Evolutionary conservation across 1,284 basidiomycete genomes (phyloP).

Genomic region (Ustilago curta): DNA sequence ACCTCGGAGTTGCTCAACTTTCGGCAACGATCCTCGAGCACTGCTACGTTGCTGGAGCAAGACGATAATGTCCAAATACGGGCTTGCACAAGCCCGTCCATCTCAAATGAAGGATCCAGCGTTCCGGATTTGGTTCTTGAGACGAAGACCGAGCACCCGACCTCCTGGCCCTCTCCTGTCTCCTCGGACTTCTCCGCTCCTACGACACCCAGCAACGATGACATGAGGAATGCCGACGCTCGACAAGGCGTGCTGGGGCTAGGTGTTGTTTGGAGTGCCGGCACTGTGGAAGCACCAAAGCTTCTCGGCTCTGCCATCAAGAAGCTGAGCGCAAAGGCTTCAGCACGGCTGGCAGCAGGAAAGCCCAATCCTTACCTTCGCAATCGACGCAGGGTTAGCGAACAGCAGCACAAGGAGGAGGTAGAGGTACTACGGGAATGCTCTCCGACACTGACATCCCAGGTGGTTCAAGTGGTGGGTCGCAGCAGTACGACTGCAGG

Average conservation of each 20-base stretch:
- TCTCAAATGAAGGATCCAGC: no score
- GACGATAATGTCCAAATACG: no score
- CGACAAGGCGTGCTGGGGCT: not conserved
- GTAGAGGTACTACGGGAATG: not conserved
- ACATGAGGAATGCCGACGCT: not conserved
- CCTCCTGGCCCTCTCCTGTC: not conserved
- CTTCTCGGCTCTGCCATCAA: conserved; percentile 9
- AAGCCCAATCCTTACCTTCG: not conserved
- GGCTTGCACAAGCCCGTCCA: no score
- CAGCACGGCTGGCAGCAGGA: not conserved
- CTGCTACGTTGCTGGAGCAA: no score
- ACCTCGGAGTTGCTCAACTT: not conserved
- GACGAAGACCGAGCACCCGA: not conserved
- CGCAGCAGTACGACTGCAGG: not conserved
- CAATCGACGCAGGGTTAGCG: not conserved
- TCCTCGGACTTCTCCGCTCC: not conserved
- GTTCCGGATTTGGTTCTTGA: not conserved
- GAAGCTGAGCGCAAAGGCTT: conserved; percentile 8
- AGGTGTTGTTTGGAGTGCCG: not conserved
- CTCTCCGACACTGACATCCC: not conserved
- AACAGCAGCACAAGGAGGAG: not conserved
- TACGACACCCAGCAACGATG: not conserved
- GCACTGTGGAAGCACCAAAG: not conserved
- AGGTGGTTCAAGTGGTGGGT: not conserved
- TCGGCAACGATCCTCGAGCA: no score